A percentile compares a stretch with the other conserved stretches of the same genome.
Evolutionary conservation across 768 basidiomycete genomes (phyloP).

Genomic region (Suillus occidentalis): DNA sequence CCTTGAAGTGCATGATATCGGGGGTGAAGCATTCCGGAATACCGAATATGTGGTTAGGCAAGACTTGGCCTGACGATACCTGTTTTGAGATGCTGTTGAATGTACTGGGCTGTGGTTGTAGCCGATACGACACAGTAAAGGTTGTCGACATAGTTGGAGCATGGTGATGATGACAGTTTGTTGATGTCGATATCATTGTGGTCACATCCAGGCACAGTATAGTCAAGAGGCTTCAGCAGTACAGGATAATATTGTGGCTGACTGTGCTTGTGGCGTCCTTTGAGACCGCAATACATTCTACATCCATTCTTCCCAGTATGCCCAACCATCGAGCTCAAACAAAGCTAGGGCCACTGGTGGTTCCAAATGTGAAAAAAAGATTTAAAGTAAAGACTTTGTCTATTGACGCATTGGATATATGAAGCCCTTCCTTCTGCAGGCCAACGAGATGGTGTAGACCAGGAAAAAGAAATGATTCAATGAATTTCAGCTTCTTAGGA

Average conservation of each 20-base stretch:
- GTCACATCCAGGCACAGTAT: neutral
- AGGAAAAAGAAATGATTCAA: neutral
- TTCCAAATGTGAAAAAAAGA: neutral
- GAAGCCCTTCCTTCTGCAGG: neutral
- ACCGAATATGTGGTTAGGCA: too few relatives aligned
- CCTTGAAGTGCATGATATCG: too few relatives aligned
- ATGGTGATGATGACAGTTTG: neutral
- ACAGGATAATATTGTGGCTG: too few relatives aligned
- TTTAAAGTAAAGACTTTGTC: accelerated
- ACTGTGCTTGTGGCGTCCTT: too few relatives aligned
- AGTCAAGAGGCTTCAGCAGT: too few relatives aligned
- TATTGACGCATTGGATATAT: neutral
- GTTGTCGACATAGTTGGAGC: neutral
- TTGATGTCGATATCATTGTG: neutral
- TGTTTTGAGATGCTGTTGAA: neutral
- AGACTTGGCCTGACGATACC: too few relatives aligned
- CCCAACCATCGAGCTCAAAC: neutral
- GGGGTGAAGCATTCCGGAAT: too few relatives aligned
- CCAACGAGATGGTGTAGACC: neutral
- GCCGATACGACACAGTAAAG: neutral
- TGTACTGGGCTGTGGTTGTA: neutral
- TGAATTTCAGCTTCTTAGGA: neutral
- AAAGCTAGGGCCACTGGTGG: neutral
- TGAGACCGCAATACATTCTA: too few relatives aligned
- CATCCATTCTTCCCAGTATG: neutral